Percentiles rank a stretch among this genome's conserved stretches.
Evolutionary conservation across 139 green algal genomes (phyloP).

Genomic region (Closterium sp.): DNA sequence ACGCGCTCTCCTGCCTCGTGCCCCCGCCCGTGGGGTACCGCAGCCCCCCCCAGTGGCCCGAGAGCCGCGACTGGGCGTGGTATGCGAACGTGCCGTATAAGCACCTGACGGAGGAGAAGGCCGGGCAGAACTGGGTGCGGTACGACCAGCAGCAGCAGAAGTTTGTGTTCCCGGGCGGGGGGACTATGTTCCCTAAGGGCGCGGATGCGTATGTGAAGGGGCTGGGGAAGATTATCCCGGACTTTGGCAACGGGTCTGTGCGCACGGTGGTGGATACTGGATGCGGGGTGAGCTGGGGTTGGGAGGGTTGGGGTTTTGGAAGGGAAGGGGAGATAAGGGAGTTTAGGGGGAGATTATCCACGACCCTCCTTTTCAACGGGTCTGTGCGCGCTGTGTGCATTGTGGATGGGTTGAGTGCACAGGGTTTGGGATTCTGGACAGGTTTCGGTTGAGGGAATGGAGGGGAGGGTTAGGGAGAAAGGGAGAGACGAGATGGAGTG

Average conservation of each 20-base stretch:
- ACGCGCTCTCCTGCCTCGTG: slow-evolving; percentile 4
- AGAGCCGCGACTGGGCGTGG: slow-evolving; percentile 16
- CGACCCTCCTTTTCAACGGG: too few species aligned
- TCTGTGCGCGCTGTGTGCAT: not conserved
- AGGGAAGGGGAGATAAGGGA: not conserved
- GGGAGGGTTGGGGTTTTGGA: not conserved
- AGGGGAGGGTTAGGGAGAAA: not conserved
- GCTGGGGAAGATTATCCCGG: not conserved
- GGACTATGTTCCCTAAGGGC: slow-evolving; percentile 26
- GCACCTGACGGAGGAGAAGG: slow-evolving; percentile 32
- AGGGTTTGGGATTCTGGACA: not conserved
- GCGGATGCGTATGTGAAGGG: slow-evolving; percentile 11
- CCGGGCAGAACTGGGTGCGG: slow-evolving; percentile 28
- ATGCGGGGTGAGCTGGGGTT: not conserved
- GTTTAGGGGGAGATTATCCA: not conserved
- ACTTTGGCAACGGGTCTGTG: slow-evolving; percentile 11
- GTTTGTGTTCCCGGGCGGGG: slow-evolving; percentile 14
- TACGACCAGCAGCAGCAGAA: not conserved
- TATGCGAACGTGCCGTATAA: slow-evolving; percentile 27
- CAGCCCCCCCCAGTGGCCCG: not conserved
- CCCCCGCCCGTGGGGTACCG: slow-evolving; percentile 15
- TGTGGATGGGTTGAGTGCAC: not conserved
- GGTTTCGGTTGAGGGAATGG: not conserved
- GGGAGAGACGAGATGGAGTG: not conserved
- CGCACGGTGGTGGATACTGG: slow-evolving; percentile 4